phyloP scores from a whole-genome alignment of 768 basidiomycete species.

The Pisolithus sp. region DNA sequence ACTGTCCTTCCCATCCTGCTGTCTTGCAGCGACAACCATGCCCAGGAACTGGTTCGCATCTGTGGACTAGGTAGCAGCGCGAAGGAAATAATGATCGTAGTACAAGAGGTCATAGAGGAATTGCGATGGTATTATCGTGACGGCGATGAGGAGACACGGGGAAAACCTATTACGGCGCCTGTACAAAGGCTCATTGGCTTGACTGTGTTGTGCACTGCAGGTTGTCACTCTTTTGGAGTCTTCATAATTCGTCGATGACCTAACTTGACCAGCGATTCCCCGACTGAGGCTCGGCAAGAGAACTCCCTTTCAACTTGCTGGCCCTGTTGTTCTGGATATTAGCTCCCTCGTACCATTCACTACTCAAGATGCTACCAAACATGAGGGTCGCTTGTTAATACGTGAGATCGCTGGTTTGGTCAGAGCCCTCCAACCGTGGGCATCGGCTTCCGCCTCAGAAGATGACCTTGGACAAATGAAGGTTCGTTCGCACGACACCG shows the following conservation, averaged over 20 bases:
- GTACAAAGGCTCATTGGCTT: slow-evolving; percentile 13
- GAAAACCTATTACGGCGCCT: slow-evolving; percentile 3
- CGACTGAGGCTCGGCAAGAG: slow-evolving; percentile 19
- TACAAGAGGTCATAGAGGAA: slow-evolving; percentile 34
- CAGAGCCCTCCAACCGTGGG: slow-evolving; percentile 14
- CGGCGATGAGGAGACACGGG: slow-evolving; percentile 13
- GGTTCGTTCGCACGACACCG: slow-evolving; percentile 4
- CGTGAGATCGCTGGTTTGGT: slow-evolving; percentile 13
- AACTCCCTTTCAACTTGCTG: slow-evolving; percentile 15
- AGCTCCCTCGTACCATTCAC: slow-evolving; percentile 10
- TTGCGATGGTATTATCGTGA: slow-evolving; percentile 14
- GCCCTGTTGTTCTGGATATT: slow-evolving; percentile 14
- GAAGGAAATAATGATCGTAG: slow-evolving; percentile 37
- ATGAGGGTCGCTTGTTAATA: slow-evolving; percentile 16
- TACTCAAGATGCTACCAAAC: slow-evolving; percentile 8
- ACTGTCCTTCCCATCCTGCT: slow-evolving; percentile 32
- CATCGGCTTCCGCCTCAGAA: neutral
- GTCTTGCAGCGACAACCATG: slow-evolving; percentile 22
- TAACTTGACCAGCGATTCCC: slow-evolving; percentile 17
- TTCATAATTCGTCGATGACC: neutral
- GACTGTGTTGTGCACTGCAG: slow-evolving; percentile 16
- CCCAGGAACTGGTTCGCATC: slow-evolving; percentile 26
- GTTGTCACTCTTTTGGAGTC: slow-evolving; percentile 7
- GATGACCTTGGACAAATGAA: slow-evolving; percentile 11
- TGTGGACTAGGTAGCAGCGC: slow-evolving; percentile 28